phyloP scores from a whole-genome alignment of 1,139 yeast species.

The Yamadazyma dushanensis region DNA sequence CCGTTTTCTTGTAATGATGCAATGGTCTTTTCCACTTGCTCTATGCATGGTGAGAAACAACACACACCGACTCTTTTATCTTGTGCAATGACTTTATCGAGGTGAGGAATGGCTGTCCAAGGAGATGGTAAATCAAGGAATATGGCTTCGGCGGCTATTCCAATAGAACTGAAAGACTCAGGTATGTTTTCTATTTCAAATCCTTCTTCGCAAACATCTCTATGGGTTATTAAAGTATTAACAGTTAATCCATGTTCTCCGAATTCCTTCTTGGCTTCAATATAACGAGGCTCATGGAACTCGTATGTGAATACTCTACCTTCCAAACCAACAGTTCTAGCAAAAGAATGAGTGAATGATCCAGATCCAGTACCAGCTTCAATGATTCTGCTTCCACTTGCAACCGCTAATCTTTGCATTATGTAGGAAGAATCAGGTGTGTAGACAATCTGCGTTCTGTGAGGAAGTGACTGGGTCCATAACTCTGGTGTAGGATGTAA shows the following conservation, averaged over 20 bases:
- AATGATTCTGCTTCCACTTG: constrained; percentile 75
- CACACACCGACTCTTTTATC: constrained; percentile 66
- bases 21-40: constrained; percentile 88
- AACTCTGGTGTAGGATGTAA: constrained; percentile 92
- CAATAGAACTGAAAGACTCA: constrained; percentile 22
- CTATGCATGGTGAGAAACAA: constrained; percentile 97
- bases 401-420: constrained; percentile 72
- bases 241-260: constrained; percentile 62
- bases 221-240: constrained; percentile 65
- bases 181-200: constrained; percentile 53
- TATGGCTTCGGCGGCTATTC: constrained; percentile 63
- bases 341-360: constrained; percentile 89
- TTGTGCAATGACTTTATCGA: constrained; percentile 58
- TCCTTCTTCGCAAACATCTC: constrained; percentile 92
- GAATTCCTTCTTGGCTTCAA: constrained; percentile 79
- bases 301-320: constrained; percentile 84
- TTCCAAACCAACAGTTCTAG: constrained; percentile 64
- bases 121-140: constrained; percentile 96
- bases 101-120: constrained; percentile 89
- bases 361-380: constrained; percentile 99
- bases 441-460: constrained; percentile 95
- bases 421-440: constrained; percentile 94
- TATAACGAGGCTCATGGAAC: constrained; percentile 81
- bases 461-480: constrained; percentile 94
- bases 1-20: constrained; percentile 71